phyloP scores from a whole-genome alignment of 768 basidiomycete genomes.

The Psilocybe azurescens region DNA sequence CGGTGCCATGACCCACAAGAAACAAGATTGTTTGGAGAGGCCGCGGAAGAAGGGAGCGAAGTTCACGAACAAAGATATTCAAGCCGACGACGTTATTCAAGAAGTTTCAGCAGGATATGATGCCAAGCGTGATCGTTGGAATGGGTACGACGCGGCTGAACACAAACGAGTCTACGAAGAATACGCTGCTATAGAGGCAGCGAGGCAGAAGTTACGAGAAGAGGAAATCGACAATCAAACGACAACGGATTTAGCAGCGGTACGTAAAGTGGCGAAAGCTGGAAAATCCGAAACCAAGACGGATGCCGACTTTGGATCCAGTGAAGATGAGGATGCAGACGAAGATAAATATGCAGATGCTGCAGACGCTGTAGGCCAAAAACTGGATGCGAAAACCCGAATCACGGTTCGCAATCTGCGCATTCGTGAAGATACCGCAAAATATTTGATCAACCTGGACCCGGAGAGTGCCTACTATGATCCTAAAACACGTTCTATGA shows the following conservation, averaged over 20 bases:
- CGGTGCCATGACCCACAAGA: conserved; percentile 94
- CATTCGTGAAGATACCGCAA: conserved; percentile 98
- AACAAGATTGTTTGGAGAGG: conserved; percentile 91
- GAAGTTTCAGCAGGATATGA: conserved; percentile 81
- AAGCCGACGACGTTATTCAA: conserved; percentile 90
- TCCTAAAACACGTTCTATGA: conserved; percentile 99
- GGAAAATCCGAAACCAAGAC: conserved; percentile 74
- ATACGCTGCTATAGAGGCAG: conserved; percentile 91
- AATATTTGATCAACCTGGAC: conserved; percentile 97
- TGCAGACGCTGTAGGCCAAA: conserved; percentile 97
- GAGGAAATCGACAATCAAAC: conserved; percentile 99
- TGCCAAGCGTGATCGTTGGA: conserved; percentile 97
- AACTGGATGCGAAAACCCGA: conserved; percentile 96
- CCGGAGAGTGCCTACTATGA: conserved; percentile 97
- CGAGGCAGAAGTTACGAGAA: conserved; percentile 88
- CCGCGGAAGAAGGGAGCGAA: conserved; percentile 96
- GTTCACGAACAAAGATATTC: conserved; percentile 88
- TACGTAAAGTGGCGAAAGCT: conserved; percentile 94
- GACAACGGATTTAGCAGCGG: conserved; percentile 88
- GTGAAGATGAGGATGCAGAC: conserved; percentile 94
- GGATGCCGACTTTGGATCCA: conserved; percentile 95
- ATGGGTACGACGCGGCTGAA: conserved; percentile 92
- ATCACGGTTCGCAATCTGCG: conserved; percentile 98
- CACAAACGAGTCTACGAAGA: conserved; percentile 91
- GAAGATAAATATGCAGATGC: conserved; percentile 99